phyloP scores from a whole-genome alignment of 1,284 basidiomycete species.

The Irpex sp. region DNA sequence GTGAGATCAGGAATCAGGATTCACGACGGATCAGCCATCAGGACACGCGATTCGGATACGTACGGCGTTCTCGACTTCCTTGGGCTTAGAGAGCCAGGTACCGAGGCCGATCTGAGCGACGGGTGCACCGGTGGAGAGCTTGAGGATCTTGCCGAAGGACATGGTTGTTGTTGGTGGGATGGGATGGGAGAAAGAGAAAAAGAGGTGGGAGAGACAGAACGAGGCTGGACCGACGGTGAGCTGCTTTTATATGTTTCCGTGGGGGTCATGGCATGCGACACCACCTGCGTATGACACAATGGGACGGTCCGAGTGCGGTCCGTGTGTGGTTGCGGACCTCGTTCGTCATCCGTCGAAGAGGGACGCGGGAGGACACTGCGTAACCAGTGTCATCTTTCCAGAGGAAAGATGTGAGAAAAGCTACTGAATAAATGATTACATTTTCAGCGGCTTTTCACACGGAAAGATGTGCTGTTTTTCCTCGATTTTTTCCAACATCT shows the following conservation, averaged over 20 bases:
- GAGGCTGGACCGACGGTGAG: not conserved
- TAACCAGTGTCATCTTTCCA: too few species aligned
- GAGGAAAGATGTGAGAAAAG: too few species aligned
- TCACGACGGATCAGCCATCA: not conserved
- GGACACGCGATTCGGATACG: slow-evolving; percentile 19
- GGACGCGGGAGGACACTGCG: too few species aligned
- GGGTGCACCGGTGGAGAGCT: slow-evolving; percentile 45
- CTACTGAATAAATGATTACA: too few species aligned
- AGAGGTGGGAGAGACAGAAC: not conserved
- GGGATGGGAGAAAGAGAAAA: not conserved
- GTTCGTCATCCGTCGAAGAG: not conserved
- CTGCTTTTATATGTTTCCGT: not conserved
- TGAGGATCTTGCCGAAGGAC: slow-evolving; percentile 56
- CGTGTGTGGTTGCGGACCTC: not conserved
- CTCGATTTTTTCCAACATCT: too few species aligned
- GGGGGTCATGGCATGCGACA: not conserved
- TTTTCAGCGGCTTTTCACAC: too few species aligned
- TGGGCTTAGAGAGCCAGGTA: slow-evolving; percentile 77
- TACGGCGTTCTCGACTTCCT: slow-evolving; percentile 76
- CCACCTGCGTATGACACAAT: not conserved
- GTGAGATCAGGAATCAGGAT: slow-evolving; percentile 3
- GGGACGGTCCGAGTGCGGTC: not conserved
- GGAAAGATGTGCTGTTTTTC: too few species aligned
- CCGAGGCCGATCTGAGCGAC: slow-evolving; percentile 79
- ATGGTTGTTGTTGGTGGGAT: slow-evolving; percentile 31